phyloP scores from a whole-genome alignment of 2,329 filamentous ascomycete genomes.

The Dactylellina cionopaga region DNA sequence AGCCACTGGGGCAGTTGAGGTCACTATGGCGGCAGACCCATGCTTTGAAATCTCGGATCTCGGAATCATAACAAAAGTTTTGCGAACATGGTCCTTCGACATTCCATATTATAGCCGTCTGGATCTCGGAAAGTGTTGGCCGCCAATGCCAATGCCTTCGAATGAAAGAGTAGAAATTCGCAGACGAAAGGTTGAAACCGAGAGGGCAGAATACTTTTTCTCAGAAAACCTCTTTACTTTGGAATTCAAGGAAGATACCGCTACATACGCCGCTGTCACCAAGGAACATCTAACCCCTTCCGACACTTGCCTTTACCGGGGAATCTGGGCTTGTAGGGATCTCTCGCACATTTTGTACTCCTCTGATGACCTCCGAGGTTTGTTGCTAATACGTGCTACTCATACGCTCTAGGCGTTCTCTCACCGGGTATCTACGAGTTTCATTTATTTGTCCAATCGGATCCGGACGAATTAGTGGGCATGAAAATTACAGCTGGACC shows the following conservation, averaged over 20 bases:
- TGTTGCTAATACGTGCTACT: neutral
- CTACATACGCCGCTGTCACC: slow-evolving; percentile 19
- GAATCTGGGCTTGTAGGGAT: slow-evolving; percentile 42
- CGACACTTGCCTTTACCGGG: neutral
- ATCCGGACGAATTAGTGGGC: neutral
- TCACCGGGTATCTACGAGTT: slow-evolving; percentile 22
- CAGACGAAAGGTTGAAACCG: neutral
- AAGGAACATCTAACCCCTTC: neutral
- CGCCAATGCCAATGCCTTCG: neutral
- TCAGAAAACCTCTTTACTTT: slow-evolving; percentile 13
- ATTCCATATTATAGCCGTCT: slow-evolving; percentile 2
- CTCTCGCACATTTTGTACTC: neutral
- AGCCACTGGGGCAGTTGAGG: neutral
- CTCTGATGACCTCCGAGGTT: neutral
- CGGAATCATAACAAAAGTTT: neutral
- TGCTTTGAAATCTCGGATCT: neutral
- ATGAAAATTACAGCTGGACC: slow-evolving; percentile 33
- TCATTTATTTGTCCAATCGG: slow-evolving; percentile 9
- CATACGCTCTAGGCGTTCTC: slow-evolving; percentile 1
- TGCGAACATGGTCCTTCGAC: neutral
- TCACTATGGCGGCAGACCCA: neutral
- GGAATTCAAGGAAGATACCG: slow-evolving; percentile 6
- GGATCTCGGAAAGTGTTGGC: slow-evolving; percentile 11
- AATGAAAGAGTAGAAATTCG: slow-evolving; percentile 6
- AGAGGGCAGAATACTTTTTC: neutral